These are phyloP conservation scores for Aspergillus vadensis DNA, from an alignment of 2,329 filamentous ascomycete genomes.

Conservation along the genomic window DNA sequence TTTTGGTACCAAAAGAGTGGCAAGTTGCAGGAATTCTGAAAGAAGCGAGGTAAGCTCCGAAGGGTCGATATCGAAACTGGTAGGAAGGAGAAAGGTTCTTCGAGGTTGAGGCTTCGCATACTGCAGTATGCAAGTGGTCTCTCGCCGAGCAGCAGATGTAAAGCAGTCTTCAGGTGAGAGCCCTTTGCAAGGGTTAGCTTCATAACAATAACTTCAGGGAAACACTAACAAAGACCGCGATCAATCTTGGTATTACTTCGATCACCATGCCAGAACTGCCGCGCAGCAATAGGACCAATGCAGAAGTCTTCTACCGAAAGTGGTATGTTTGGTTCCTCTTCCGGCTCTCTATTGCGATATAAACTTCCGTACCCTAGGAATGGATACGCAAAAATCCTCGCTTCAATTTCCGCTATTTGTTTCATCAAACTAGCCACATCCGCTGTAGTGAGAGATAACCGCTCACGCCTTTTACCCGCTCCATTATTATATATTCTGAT, in stretches of 20 bases:
- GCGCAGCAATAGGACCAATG: slow-evolving; percentile 30
- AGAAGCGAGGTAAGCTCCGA: slow-evolving; percentile 28
- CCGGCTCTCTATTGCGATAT: slow-evolving; percentile 28
- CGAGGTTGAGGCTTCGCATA: slow-evolving; percentile 30
- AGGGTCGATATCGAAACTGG: slow-evolving; percentile 26
- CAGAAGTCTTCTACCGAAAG: slow-evolving; percentile 25
- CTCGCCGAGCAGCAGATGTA: slow-evolving; percentile 30
- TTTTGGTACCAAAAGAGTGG: slow-evolving; percentile 21
- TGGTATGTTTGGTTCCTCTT: slow-evolving; percentile 19
- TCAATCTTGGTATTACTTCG: slow-evolving; percentile 26
- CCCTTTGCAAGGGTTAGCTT: slow-evolving; percentile 15
- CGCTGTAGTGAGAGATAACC: slow-evolving; percentile 28
- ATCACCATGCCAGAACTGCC: slow-evolving; percentile 35
- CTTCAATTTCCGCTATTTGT: slow-evolving; percentile 29
- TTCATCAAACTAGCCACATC: slow-evolving; percentile 29
- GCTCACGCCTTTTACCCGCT: slow-evolving; percentile 39
- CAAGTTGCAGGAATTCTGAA: slow-evolving; percentile 27
- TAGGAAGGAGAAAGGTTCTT: slow-evolving; percentile 31
- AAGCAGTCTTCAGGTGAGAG: slow-evolving; percentile 23
- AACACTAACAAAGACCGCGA: slow-evolving; percentile 28
- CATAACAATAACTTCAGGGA: too few species aligned
- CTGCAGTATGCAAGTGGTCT: slow-evolving; percentile 23
- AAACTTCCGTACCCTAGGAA: slow-evolving; percentile 34
- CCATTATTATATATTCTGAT: slow-evolving; percentile 49
- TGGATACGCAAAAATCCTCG: slow-evolving; percentile 28